These are phyloP conservation scores for Xylaria sp. DNA, from an alignment of 2,329 filamentous ascomycete species.

Conservation along the genomic window DNA sequence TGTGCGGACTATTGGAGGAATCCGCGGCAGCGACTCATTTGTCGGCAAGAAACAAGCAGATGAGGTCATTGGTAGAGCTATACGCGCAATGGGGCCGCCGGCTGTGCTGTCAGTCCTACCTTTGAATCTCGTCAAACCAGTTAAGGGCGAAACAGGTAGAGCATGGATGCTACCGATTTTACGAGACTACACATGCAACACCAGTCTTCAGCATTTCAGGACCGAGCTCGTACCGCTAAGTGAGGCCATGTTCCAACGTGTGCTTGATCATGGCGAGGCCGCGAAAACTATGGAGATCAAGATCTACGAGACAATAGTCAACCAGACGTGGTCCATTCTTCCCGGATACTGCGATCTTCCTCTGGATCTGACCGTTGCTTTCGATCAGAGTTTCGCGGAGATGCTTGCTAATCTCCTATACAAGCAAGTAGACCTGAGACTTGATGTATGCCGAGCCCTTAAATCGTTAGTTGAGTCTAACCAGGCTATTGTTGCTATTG, in stretches of 20 bases:
- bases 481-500: conserved; percentile 78
- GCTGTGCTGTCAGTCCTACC: conserved; percentile 85
- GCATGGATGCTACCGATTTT: conserved; percentile 96
- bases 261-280: conserved; percentile 81
- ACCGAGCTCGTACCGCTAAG: conserved; percentile 89
- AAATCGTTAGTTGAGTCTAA: conserved; percentile 93
- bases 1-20: conserved; percentile 82
- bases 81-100: conserved; percentile 90
- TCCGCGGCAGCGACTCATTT: conserved; percentile 89
- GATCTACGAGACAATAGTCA: conserved; percentile 90
- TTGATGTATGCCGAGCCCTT: conserved; percentile 87
- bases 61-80: conserved; percentile 85
- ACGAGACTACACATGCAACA: conserved; percentile 90
- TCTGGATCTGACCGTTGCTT: conserved; percentile 77
- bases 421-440: conserved; percentile 85
- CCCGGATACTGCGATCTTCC: conserved; percentile 96
- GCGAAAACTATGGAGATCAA: conserved; percentile 97
- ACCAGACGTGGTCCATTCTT: conserved; percentile 93
- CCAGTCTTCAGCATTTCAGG: conserved; percentile 85
- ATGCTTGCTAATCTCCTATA: conserved; percentile 92
- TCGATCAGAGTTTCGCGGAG: conserved; percentile 91
- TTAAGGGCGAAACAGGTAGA: conserved; percentile 81
- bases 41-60: conserved; percentile 95
- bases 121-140: conserved; percentile 83
- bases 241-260: conserved; percentile 87